These are phyloP conservation scores for Plantago lanceolata DNA, from an alignment of 305 asterid genomes.

Conservation along the genomic window DNA sequence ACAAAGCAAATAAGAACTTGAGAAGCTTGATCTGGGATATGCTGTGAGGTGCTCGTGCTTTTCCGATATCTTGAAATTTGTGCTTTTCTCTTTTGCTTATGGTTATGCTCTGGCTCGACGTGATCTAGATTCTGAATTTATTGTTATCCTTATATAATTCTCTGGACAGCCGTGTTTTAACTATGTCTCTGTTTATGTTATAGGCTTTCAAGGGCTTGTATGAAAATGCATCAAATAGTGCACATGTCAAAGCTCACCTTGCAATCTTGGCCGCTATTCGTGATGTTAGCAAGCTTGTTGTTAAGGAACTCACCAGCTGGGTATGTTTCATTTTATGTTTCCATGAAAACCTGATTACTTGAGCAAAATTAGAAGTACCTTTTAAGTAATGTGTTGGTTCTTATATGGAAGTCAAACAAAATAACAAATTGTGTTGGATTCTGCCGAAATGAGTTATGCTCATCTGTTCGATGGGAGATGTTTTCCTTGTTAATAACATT, in stretches of 20 bases:
- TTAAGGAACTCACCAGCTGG: constrained; percentile 98
- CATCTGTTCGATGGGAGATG: no score
- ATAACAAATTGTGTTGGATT: neutral
- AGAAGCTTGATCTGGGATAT: no score
- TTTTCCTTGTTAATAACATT: no score
- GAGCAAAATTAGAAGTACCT: neutral
- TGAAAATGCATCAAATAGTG: constrained; percentile 69
- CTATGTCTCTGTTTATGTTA: constrained; percentile 21
- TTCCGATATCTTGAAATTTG: neutral
- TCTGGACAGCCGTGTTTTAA: neutral
- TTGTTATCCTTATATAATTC: neutral
- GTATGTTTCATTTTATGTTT: constrained; percentile 39
- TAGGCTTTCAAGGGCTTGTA: constrained; percentile 92
- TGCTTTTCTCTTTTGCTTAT: no score
- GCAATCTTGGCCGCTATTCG: constrained; percentile 77
- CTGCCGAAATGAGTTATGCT: neutral
- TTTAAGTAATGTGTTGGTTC: neutral
- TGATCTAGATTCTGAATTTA: neutral
- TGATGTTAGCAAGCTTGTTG: constrained; percentile 98
- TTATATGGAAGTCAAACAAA: neutral
- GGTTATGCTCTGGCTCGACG: no score
- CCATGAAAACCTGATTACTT: neutral
- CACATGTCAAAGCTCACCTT: constrained; percentile 75
- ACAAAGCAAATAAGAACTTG: no score
- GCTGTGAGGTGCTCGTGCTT: neutral